Percentiles rank a stretch among this genome's conserved stretches.
Conservation (phyloP, 768 basidiomycete genomes). For the Cystobasidium ongulense region DNA sequence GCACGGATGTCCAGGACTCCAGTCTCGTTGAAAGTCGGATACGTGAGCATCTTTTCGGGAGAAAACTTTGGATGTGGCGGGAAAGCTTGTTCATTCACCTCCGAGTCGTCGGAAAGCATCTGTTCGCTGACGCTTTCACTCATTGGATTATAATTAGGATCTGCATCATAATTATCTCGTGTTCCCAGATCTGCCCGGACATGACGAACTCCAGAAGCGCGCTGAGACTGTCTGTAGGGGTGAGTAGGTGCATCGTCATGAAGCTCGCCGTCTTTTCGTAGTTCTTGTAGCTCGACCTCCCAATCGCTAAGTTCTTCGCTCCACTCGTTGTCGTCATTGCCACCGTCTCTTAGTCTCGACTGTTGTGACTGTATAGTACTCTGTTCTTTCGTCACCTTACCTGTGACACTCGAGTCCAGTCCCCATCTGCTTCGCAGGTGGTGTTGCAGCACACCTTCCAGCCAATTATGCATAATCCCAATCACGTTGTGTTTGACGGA, state of each 20-base stretch:
- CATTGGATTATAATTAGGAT: not conserved
- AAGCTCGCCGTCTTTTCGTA: not conserved
- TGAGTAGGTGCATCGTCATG: not conserved
- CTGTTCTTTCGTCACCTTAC: not conserved
- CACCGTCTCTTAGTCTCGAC: not conserved
- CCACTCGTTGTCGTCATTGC: not conserved
- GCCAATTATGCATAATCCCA: conserved; percentile 41
- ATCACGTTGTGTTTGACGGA: conserved; percentile 35
- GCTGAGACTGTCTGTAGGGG: not conserved
- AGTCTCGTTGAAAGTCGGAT: conserved; percentile 3
- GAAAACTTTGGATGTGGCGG: not conserved
- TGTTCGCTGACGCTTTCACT: not conserved
- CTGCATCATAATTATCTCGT: not conserved
- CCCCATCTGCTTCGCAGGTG: conserved; percentile 39
- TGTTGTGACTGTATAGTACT: not conserved
- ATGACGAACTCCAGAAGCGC: not conserved
- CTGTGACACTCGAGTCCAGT: conserved; percentile 20
- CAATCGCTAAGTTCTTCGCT: not conserved
- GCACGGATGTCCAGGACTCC: conserved; percentile 9
- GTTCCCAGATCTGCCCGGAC: not conserved
- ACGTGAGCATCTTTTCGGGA: not conserved
- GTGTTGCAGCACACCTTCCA: conserved; percentile 37
- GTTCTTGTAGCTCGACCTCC: not conserved
- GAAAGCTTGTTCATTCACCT: not conserved
- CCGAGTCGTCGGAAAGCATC: not conserved